Conservation (phyloP, 345 rosid species). For the Brassica cretica region DNA sequence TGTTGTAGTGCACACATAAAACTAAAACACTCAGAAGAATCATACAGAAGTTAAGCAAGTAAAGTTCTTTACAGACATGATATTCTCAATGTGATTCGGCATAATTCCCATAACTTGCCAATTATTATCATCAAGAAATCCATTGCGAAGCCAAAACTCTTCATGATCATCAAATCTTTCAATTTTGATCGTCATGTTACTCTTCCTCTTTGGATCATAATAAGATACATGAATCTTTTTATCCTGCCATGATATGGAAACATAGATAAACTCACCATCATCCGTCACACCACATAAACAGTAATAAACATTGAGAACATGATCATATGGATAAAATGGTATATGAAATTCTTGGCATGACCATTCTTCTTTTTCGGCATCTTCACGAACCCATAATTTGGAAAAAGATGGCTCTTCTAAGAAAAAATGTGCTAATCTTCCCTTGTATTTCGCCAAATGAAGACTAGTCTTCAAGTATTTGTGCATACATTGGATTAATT, state of each 20-base stretch:
- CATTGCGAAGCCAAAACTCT: not conserved
- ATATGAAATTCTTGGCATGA: conserved; percentile 3
- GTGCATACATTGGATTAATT: not conserved
- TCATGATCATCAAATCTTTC: not conserved
- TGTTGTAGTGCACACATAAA: no score
- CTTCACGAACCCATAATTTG: conserved; percentile 23
- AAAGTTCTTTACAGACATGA: not conserved
- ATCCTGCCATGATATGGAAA: not conserved
- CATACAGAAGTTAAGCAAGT: not conserved
- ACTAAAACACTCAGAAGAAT: not conserved
- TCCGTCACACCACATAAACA: not conserved
- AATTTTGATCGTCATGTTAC: not conserved
- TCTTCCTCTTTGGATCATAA: conserved; percentile 9
- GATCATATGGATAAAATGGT: not conserved
- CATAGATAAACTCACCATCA: conserved; percentile 13
- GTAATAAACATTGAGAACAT: not conserved
- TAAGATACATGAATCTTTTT: not conserved
- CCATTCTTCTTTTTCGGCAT: not conserved
- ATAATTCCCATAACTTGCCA: not conserved
- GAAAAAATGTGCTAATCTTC: conserved; percentile 1
- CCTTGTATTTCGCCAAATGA: conserved; percentile 8
- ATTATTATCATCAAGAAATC: not conserved
- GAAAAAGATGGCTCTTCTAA: not conserved
- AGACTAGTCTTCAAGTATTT: not conserved
- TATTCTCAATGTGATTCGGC: conserved; percentile 15